Evolutionary conservation across 179 eudicot genomes (phyloP).

Genomic region (Heliamphora pulchella): DNA sequence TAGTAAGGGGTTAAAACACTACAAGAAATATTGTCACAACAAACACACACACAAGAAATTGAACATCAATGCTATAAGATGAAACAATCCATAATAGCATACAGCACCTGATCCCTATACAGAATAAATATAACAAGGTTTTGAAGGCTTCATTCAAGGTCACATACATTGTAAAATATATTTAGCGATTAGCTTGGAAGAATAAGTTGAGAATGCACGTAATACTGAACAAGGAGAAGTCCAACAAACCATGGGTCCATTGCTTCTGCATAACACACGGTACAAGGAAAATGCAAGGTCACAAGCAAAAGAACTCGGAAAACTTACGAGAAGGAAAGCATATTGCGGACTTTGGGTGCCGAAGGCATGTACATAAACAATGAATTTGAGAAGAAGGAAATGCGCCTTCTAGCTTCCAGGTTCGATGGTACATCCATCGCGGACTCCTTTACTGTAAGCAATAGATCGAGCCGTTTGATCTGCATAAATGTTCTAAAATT

Average conservation of each 20-base stretch:
- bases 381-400: constrained; percentile 93
- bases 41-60: not conserved
- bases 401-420: constrained; percentile 88
- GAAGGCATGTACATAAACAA: constrained; percentile 97
- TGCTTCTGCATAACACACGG: not conserved
- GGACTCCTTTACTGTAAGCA: constrained; percentile 96
- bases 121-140: not conserved
- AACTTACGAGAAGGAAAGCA: constrained; percentile 98
- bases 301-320: not conserved
- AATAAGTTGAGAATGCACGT: not conserved
- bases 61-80: not conserved
- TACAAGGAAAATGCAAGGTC: not conserved
- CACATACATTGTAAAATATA: not conserved
- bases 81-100: not conserved
- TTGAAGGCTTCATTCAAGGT: not conserved
- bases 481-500: constrained; percentile 21
- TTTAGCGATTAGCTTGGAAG: not conserved
- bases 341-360: constrained; percentile 96
- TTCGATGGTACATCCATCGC: constrained; percentile 99
- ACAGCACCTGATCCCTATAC: not conserved
- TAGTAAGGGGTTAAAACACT: constrained; percentile 93
- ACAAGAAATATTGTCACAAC: constrained; percentile 12
- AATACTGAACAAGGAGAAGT: not conserved
- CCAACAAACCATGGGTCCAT: not conserved
- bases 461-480: constrained; percentile 76